Evolutionary conservation across 176 grass and related monocot species (phyloP).

Genomic region (Melocanna baccifera): DNA sequence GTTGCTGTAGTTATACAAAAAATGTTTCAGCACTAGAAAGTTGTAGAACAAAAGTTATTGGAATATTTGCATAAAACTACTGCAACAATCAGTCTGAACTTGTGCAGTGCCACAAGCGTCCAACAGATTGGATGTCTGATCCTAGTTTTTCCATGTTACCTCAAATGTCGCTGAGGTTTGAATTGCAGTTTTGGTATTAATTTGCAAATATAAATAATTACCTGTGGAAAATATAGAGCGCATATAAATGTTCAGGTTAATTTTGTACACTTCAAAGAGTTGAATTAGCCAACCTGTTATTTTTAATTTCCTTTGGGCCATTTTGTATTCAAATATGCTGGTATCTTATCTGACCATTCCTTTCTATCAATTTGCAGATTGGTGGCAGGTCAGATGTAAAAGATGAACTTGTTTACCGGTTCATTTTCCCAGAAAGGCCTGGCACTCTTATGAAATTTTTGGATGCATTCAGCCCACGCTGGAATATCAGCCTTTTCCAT

Average conservation of each 20-base stretch:
- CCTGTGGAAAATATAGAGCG: background rate
- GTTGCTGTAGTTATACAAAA: background rate
- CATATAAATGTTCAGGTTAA: background rate
- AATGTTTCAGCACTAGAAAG: background rate
- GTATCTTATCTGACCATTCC: background rate
- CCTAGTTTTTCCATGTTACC: background rate
- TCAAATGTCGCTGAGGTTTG: background rate
- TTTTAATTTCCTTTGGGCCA: background rate
- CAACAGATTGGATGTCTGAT: background rate
- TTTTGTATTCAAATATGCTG: background rate
- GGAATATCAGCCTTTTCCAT: conserved; percentile 99
- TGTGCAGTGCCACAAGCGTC: background rate
- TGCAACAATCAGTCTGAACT: background rate
- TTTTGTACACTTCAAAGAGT: background rate
- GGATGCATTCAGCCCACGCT: conserved; percentile 76
- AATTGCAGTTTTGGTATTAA: background rate
- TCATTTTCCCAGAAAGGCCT: conserved; percentile 92
- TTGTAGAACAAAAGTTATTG: background rate
- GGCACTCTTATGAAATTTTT: conserved; percentile 88
- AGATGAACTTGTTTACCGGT: conserved; percentile 83
- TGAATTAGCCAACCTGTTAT: background rate
- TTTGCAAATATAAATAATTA: background rate
- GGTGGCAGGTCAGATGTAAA: conserved; percentile 81
- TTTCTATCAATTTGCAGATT: conserved; percentile 53
- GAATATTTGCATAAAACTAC: background rate